Evolutionary conservation across 2,329 filamentous ascomycete genomes (phyloP), one percentile per base, ranked within the genome.

Genomic region (Epichloe glyceriae): DNA sequence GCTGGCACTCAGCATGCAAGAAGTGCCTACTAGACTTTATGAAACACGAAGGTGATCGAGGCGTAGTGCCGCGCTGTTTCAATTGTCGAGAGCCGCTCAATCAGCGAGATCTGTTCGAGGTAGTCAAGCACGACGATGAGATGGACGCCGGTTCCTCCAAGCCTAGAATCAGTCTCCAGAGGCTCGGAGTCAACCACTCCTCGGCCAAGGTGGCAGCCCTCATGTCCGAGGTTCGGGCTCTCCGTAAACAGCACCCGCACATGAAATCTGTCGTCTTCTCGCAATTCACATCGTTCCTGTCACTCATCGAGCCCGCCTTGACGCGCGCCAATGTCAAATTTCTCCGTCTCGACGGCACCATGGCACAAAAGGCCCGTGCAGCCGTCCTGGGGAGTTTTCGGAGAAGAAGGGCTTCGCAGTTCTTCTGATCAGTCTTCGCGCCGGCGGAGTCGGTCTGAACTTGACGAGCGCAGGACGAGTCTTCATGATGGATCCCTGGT

Each of bases 401-500:
- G 70, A 79, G 47, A 52, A 50, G 4, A 65, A 71, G 2, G 80
- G 76, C 46, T 87, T 88, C 22, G 79, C 78, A 2, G 79, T 98
- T 1, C 72, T 98, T 4, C 73, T 98, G 2, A 78, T 98, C 48
- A 91, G 85, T 59, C 72, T 98, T 51, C 79, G 88, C 19, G 93
- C 94, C 0, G 93, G 94, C 4, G 94, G 93, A 22, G 93, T 98
- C 0, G 93, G 93, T 0, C 73, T 98, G 42, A 98, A 98, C 62
- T 69, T 98, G 54, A 97, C 91, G 0, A 83, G 83, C 57, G 93
- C 93, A 5, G 88, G 84, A 56, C 75, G 87, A 50, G 94, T 98
- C 5, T 98, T 85, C 70, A 94, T 98, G 86, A 97, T 98, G 93
- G 93, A 98, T 67, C 93, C 93, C 0, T 98, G 93, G 93, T 98